Evolutionary conservation across 805 yeast species (phyloP).

Genomic region (Teunomyces pallodes): DNA sequence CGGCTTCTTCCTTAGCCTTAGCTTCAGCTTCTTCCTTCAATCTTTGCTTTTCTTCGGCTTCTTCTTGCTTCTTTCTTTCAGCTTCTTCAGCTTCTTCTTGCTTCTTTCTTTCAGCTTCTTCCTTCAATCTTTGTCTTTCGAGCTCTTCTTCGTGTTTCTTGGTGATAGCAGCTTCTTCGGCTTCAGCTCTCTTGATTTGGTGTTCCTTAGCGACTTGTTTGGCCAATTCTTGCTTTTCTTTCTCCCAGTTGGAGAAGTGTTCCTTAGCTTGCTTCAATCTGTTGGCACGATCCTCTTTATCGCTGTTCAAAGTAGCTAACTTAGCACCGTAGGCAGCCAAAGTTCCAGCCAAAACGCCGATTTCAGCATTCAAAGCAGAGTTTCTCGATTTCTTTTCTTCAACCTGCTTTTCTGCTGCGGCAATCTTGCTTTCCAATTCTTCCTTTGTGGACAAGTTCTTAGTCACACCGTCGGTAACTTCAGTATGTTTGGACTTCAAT

Average conservation of each 20-base stretch:
- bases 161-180: conserved; percentile 32
- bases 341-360: conserved; percentile 40
- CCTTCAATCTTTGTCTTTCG: conserved; percentile 13
- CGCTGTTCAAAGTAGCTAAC: conserved; percentile 35
- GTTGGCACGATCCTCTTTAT: conserved; percentile 32
- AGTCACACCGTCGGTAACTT: conserved; percentile 27
- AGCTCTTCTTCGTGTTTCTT: conserved; percentile 15
- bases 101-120: conserved; percentile 13
- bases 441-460: conserved; percentile 36
- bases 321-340: conserved; percentile 46
- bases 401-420: conserved; percentile 33
- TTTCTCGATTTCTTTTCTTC: conserved; percentile 38
- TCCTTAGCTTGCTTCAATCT: conserved; percentile 43
- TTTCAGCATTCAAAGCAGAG: conserved; percentile 39
- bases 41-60: conserved; percentile 17
- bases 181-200: conserved; percentile 37
- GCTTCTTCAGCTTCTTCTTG: conserved; percentile 25
- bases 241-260: conserved; percentile 42
- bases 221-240: conserved; percentile 44
- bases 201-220: conserved; percentile 33
- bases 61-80: conserved; percentile 24
- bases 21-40: conserved; percentile 12
- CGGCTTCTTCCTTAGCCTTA: conserved; percentile 12
- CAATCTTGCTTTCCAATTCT: conserved; percentile 38
- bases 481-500: conserved; percentile 30